phyloP scores from a whole-genome alignment of 768 basidiomycete species.

The Suillus fuscotomentosus region DNA sequence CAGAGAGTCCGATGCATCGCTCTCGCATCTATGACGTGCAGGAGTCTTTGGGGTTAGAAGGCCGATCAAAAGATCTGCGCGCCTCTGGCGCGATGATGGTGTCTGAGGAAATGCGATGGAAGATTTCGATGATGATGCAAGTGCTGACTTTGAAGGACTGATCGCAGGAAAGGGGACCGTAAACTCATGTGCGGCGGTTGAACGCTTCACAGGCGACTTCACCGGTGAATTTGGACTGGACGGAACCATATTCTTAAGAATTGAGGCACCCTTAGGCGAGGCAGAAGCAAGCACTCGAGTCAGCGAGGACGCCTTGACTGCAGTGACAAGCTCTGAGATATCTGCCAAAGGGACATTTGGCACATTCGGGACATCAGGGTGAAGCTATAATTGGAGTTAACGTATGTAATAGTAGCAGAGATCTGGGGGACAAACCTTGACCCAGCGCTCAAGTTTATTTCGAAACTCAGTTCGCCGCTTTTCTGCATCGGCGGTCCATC shows the following conservation, averaged over 20 bases:
- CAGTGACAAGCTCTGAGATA: slow-evolving; percentile 55
- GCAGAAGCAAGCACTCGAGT: slow-evolving; percentile 71
- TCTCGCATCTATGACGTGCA: slow-evolving; percentile 45
- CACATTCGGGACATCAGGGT: slow-evolving; percentile 39
- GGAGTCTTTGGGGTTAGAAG: slow-evolving; percentile 38
- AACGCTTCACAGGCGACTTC: slow-evolving; percentile 31
- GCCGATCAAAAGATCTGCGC: slow-evolving; percentile 31
- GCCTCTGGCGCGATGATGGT: slow-evolving; percentile 50
- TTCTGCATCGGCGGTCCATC: slow-evolving; percentile 77
- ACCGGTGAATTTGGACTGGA: slow-evolving; percentile 36
- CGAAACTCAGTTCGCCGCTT: slow-evolving; percentile 56
- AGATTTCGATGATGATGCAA: slow-evolving; percentile 46
- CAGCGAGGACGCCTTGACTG: slow-evolving; percentile 60
- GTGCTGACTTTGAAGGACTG: slow-evolving; percentile 31
- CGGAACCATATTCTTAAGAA: slow-evolving; percentile 30
- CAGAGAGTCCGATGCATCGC: slow-evolving; percentile 33
- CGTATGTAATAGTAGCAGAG: neutral
- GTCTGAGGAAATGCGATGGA: slow-evolving; percentile 61
- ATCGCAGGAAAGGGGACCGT: slow-evolving; percentile 44
- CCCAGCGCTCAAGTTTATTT: slow-evolving; percentile 64
- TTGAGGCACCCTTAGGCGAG: slow-evolving; percentile 57
- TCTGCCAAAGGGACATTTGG: slow-evolving; percentile 65
- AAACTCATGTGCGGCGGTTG: slow-evolving; percentile 12
- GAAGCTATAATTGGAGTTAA: slow-evolving; percentile 43
- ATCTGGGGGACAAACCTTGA: slow-evolving; percentile 40